Percentiles rank a stretch among this genome's conserved stretches.
Conservation (phyloP, 2,329 filamentous ascomycete species). For the Talaromyces sp. region DNA sequence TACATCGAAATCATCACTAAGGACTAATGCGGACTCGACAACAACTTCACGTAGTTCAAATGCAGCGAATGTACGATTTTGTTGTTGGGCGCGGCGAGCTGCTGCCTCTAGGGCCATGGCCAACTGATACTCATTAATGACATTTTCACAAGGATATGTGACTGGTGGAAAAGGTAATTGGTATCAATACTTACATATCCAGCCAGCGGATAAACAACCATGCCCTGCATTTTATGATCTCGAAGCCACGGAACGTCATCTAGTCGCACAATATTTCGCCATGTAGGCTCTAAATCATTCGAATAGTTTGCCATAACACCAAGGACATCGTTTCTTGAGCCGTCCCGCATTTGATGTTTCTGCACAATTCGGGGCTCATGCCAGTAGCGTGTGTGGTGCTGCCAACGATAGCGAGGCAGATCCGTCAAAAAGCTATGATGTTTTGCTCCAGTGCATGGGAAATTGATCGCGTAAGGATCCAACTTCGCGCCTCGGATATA, state of each 20-base stretch:
- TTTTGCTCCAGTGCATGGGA: slow-evolving; percentile 1
- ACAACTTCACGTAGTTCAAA: slow-evolving; percentile 47
- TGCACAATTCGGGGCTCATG: slow-evolving; percentile 18
- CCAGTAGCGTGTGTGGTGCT: slow-evolving; percentile 18
- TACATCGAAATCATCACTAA: slow-evolving; percentile 44
- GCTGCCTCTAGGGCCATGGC: slow-evolving; percentile 32
- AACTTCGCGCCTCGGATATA: slow-evolving; percentile 3
- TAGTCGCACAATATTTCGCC: slow-evolving; percentile 28
- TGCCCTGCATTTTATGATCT: slow-evolving; percentile 31
- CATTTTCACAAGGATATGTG: not conserved
- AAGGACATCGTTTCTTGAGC: slow-evolving; percentile 14
- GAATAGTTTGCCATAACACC: slow-evolving; percentile 19
- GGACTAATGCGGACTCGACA: slow-evolving; percentile 45
- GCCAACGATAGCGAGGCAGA: slow-evolving; percentile 22
- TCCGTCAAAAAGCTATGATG: slow-evolving; percentile 13
- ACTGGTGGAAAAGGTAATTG: not conserved
- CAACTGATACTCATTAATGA: slow-evolving; percentile 14
- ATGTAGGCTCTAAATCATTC: slow-evolving; percentile 23
- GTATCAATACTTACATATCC: slow-evolving; percentile 9
- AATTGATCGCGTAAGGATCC: slow-evolving; percentile 10
- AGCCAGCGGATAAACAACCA: slow-evolving; percentile 29
- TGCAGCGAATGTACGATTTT: slow-evolving; percentile 33
- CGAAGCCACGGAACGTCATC: slow-evolving; percentile 32
- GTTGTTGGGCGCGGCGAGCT: slow-evolving; percentile 22
- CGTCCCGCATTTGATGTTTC: slow-evolving; percentile 4